phyloP scores from a whole-genome alignment of 441 rosid genomes.

The Syzygium malaccense region DNA sequence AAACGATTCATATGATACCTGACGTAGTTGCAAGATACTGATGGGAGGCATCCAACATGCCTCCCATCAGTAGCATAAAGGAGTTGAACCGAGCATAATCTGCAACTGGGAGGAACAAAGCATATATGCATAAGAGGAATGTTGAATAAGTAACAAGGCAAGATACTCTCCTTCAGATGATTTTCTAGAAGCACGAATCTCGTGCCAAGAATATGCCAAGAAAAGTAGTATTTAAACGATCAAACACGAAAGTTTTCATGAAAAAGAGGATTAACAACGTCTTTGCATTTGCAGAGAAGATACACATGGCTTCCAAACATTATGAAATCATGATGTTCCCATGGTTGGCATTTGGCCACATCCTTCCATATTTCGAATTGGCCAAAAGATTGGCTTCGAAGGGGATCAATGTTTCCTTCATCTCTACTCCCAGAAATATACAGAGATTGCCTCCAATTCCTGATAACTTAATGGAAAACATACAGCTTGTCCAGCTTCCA shows the following conservation, averaged over 20 bases:
- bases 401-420: conserved; percentile 12
- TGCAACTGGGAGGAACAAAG: neutral
- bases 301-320: conserved; percentile 1
- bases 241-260: neutral
- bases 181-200: neutral
- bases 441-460: conserved; percentile 15
- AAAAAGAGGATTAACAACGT: neutral
- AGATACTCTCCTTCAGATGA: neutral
- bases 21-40: neutral
- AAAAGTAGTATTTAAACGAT: neutral
- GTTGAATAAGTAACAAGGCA: neutral
- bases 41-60: neutral
- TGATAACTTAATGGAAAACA: neutral
- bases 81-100: neutral
- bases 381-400: conserved; percentile 15
- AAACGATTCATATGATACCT: neutral
- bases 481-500: conserved; percentile 11
- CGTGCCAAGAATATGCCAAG: neutral
- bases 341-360: conserved; percentile 17
- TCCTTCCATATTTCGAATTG: conserved; percentile 16
- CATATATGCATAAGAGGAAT: neutral
- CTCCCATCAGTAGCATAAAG: neutral
- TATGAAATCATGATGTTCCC: conserved; percentile 11
- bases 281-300: neutral
- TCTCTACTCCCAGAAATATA: conserved; percentile 15